Evolutionary conservation across 805 yeast genomes (phyloP).

Genomic region (Candida vartiovaarae): DNA sequence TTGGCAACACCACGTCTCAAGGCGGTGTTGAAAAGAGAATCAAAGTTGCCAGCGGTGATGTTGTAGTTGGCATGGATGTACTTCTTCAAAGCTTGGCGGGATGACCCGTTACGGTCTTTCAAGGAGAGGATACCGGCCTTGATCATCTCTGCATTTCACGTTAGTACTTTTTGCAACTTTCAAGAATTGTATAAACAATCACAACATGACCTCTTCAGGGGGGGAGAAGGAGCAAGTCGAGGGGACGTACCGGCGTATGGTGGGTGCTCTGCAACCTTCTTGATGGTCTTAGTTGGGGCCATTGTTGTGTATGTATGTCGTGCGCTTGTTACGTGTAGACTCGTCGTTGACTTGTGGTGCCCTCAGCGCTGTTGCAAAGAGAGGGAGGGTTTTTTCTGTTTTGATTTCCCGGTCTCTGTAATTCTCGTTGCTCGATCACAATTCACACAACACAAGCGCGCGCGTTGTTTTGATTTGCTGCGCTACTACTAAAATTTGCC

Average conservation of each 20-base stretch:
- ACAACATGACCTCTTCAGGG: neutral
- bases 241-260: conserved; percentile 21
- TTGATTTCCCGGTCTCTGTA: too few species aligned
- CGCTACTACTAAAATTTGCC: too few species aligned
- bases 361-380: too few species aligned
- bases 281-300: conserved; percentile 14
- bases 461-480: too few species aligned
- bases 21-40: conserved; percentile 68
- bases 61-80: conserved; percentile 61
- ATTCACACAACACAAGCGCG: too few species aligned
- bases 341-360: too few species aligned
- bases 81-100: conserved; percentile 86
- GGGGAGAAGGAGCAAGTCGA: neutral
- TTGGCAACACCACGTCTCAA: conserved; percentile 72
- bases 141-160: conserved; percentile 23
- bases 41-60: conserved; percentile 58
- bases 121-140: conserved; percentile 58
- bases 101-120: conserved; percentile 74
- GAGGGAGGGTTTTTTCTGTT: too few species aligned
- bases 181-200: neutral
- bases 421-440: too few species aligned
- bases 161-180: neutral
- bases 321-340: too few species aligned
- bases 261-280: conserved; percentile 22
- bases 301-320: conserved; percentile 10